Evolutionary conservation across 345 rosid genomes (phyloP).

Genomic region (Mangifera indica): DNA sequence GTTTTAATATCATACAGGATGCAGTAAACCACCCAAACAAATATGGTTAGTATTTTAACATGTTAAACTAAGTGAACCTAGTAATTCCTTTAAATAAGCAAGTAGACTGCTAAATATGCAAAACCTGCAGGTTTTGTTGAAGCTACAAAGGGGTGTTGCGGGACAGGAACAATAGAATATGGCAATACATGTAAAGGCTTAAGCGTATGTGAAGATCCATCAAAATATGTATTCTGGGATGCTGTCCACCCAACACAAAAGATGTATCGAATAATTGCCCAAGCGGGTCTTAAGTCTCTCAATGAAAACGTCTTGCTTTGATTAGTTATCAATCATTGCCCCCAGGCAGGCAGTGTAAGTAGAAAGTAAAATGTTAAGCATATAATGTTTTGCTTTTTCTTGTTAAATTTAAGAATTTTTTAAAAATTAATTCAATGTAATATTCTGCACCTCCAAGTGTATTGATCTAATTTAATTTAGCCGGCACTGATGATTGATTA

Average conservation of each 20-base stretch:
- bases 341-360: too few species aligned
- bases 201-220: slow-evolving; percentile 57
- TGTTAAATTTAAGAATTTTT: too few species aligned
- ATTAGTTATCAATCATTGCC: neutral
- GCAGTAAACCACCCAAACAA: slow-evolving; percentile 48
- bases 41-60: slow-evolving; percentile 41
- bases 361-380: too few species aligned
- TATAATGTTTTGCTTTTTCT: neutral
- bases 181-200: slow-evolving; percentile 68
- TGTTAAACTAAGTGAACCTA: neutral
- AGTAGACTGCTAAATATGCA: neutral
- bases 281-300: slow-evolving; percentile 42
- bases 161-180: slow-evolving; percentile 65
- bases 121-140: slow-evolving; percentile 57
- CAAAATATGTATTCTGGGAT: slow-evolving; percentile 80
- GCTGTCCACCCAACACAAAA: slow-evolving; percentile 81
- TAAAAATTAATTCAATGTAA: too few species aligned
- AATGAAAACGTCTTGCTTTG: neutral
- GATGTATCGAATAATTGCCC: slow-evolving; percentile 67
- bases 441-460: too few species aligned
- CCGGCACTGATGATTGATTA: too few species aligned
- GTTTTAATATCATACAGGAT: slow-evolving; percentile 37
- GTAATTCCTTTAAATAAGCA: neutral
- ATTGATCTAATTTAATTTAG: too few species aligned
- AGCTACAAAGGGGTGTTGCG: slow-evolving; percentile 68